Evolutionary conservation across 352 stramenopile species (phyloP).

Genomic region (Pythium graminicola): DNA sequence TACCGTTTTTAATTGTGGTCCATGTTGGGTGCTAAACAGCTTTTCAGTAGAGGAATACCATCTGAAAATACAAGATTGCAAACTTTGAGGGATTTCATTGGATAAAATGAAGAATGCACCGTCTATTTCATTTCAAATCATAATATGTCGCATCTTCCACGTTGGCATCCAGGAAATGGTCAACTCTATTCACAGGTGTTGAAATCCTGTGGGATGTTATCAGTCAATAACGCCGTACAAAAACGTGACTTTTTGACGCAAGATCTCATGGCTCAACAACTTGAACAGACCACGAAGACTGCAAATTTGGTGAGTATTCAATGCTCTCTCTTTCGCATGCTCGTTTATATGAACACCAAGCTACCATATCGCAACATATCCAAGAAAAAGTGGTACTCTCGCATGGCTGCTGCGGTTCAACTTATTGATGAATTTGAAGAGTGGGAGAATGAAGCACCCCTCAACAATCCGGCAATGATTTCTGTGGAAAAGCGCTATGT

Average conservation of each 20-base stretch:
- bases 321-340: conserved; percentile 4
- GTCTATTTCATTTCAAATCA: not conserved
- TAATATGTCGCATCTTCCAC: not conserved
- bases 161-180: too few species aligned
- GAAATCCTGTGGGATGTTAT: not conserved
- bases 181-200: not conserved
- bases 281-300: not conserved
- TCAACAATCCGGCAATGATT: not conserved
- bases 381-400: not conserved
- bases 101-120: too few species aligned
- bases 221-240: not conserved
- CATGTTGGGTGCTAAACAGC: too few species aligned
- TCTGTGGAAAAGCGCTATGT: not conserved
- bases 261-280: not conserved
- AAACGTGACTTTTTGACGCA: not conserved
- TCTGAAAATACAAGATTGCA: too few species aligned
- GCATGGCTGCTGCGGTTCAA: not conserved
- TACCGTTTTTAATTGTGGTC: too few species aligned
- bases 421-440: not conserved
- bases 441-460: not conserved
- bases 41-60: not conserved
- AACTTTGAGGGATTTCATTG: too few species aligned
- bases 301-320: not conserved
- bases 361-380: not conserved
- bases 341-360: not conserved